phyloP scores from a whole-genome alignment of 2,329 filamentous ascomycete genomes.

The Botrytis fabae region DNA sequence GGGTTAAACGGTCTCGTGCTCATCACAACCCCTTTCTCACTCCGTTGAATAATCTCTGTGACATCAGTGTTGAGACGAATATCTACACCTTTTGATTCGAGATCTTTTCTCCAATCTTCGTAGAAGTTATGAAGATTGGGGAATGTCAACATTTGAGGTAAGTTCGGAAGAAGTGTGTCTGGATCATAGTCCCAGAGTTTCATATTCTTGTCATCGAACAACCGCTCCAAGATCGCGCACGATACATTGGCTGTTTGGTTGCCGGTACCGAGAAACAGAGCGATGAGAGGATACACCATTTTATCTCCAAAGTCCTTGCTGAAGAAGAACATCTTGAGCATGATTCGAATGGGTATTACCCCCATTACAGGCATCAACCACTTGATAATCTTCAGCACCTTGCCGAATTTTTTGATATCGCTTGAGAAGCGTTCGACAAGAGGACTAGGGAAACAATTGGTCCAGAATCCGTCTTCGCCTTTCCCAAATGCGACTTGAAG shows the following conservation, averaged over 20 bases:
- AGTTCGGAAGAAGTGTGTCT: slow-evolving; percentile 55
- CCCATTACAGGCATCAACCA: slow-evolving; percentile 62
- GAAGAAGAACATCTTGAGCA: slow-evolving; percentile 69
- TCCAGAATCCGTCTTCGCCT: slow-evolving; percentile 60
- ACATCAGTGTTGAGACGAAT: slow-evolving; percentile 59
- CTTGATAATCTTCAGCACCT: slow-evolving; percentile 48
- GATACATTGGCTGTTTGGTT: slow-evolving; percentile 74
- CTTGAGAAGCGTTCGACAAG: slow-evolving; percentile 55
- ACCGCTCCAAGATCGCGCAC: slow-evolving; percentile 62
- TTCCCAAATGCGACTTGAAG: slow-evolving; percentile 65
- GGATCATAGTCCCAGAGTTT: slow-evolving; percentile 60
- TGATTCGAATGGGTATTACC: slow-evolving; percentile 61
- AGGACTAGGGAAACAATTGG: slow-evolving; percentile 62
- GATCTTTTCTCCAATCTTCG: slow-evolving; percentile 55
- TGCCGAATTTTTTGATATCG: slow-evolving; percentile 56
- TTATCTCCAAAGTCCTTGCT: slow-evolving; percentile 68
- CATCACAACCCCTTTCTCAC: slow-evolving; percentile 54
- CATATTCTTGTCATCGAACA: slow-evolving; percentile 60
- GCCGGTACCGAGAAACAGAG: slow-evolving; percentile 70
- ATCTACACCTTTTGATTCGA: slow-evolving; percentile 55
- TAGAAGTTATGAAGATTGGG: slow-evolving; percentile 63
- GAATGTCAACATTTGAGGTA: slow-evolving; percentile 67
- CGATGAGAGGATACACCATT: slow-evolving; percentile 70
- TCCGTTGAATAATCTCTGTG: slow-evolving; percentile 51
- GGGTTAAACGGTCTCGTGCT: slow-evolving; percentile 47